These are phyloP conservation scores for Circinella minor DNA, from an alignment of 371 early-diverging fungal species.

Conservation along the genomic window DNA sequence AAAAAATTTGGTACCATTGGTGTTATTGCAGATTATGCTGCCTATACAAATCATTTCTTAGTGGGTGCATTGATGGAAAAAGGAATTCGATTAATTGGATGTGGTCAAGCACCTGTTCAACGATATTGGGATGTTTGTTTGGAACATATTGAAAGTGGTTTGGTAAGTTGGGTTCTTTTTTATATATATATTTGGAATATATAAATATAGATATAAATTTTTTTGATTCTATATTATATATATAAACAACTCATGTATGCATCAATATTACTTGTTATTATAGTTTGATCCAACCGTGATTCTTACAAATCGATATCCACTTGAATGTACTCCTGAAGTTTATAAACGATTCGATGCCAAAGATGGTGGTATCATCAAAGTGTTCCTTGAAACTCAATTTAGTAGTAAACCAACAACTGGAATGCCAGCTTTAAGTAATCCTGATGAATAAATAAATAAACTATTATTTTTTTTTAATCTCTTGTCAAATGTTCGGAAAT, in stretches of 20 bases:
- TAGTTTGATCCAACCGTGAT: slow-evolving; percentile 60
- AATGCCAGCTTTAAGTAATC: slow-evolving; percentile 15
- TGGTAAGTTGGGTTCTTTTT: neutral
- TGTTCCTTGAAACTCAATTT: slow-evolving; percentile 46
- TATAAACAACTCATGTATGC: too few species aligned
- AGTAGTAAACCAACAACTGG: slow-evolving; percentile 27
- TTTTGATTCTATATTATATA: too few species aligned
- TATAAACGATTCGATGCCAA: slow-evolving; percentile 61
- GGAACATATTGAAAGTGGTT: slow-evolving; percentile 36
- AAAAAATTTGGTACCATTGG: slow-evolving; percentile 57
- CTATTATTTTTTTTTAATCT: too few species aligned
- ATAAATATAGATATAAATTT: too few species aligned
- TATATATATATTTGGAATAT: too few species aligned
- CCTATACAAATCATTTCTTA: slow-evolving; percentile 55
- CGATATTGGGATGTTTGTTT: slow-evolving; percentile 55
- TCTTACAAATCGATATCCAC: slow-evolving; percentile 56
- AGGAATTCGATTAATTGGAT: slow-evolving; percentile 54
- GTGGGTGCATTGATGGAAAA: slow-evolving; percentile 72
- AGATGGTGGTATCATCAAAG: slow-evolving; percentile 57
- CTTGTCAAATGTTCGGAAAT: too few species aligned
- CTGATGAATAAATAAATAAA: neutral
- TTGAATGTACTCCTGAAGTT: slow-evolving; percentile 51
- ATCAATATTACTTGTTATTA: neutral
- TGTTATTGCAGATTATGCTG: slow-evolving; percentile 58
- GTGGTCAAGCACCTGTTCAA: slow-evolving; percentile 64